Base-by-base conservation (phyloP, 75 land plant species). In the Adiantum capillusveneris region DNA sequence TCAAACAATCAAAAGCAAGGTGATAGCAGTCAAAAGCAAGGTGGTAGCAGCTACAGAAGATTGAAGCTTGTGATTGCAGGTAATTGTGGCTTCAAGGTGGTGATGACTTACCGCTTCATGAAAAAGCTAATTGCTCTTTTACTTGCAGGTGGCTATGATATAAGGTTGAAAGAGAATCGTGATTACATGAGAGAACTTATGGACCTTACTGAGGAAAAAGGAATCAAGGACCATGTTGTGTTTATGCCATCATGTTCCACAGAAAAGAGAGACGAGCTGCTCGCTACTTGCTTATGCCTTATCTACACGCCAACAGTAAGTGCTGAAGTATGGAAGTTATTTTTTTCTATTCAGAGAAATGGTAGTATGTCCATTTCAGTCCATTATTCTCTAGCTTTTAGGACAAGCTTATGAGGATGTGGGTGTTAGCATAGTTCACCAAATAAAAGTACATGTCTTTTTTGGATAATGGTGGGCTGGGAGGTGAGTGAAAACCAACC, bases 241-340 rank as follows among this genome's bases (percentile, higher is more conserved):
- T 90, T 94, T 60, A 42, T 84, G 61, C 88, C 98, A 28, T 94
- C 98, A 11, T 94, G 98, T 59, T 79, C 98, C 11, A 90, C 98
- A 22, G 56, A 67, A 43, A 72, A 81, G 70, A 79, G 88, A 63
- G 82, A 94, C 52, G 53, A 57, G 19, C 76, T 90, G 9, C 85
- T 94, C 20, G 78, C 90, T 14, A 57, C 83, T 53, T 94, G 98
- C 61, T 31, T 90, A 16, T 83, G 88, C 63, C 97, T 94, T 50
- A 44, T 94, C 9, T 94, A 94, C 51, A 94, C 98, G 41, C 98
- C 98, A 13, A 71, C 64, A 88, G 98, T 94, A 72, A 34, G 37
- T 34, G 3, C 37, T 34, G 9, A 34, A n/a, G n/a, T n/a, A n/a
- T n/a, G n/a, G n/a, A n/a, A n/a, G n/a, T n/a, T n/a, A n/a, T n/a